phyloP scores from a whole-genome alignment of 2,329 filamentous ascomycete genomes.

The Ceratocystis cacaofunesta region DNA sequence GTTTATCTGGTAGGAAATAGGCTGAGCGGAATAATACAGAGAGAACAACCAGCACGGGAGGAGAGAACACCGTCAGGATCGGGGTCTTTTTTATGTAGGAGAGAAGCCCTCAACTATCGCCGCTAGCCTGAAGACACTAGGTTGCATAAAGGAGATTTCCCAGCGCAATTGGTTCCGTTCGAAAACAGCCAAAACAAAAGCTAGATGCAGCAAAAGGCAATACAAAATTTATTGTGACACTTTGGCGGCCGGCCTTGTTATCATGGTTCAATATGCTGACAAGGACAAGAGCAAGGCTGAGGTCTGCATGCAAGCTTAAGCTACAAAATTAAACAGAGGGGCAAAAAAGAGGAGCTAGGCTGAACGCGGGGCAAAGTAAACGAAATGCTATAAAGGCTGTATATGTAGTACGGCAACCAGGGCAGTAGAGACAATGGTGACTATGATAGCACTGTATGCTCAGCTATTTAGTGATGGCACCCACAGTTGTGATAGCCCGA shows the following conservation, averaged over 20 bases:
- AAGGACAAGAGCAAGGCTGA: background rate
- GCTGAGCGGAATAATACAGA: background rate
- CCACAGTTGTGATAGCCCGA: background rate
- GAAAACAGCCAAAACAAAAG: background rate
- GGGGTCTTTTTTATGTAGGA: background rate
- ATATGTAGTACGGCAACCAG: background rate
- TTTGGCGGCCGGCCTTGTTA: background rate
- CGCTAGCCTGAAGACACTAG: background rate
- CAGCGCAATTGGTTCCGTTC: background rate
- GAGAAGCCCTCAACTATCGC: background rate
- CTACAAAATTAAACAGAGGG: background rate
- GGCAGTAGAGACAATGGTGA: background rate
- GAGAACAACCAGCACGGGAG: background rate
- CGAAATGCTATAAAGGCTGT: background rate
- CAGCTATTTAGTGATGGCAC: background rate
- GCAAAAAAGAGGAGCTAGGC: background rate
- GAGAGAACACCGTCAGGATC: background rate
- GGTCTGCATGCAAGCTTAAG: background rate
- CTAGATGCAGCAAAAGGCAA: background rate
- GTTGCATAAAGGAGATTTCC: background rate
- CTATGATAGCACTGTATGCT: background rate
- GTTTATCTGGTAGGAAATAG: background rate
- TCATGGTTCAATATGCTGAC: background rate
- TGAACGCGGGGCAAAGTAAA: conserved; percentile 7
- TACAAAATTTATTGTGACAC: background rate